Evolutionary conservation across 257 asterid genomes (phyloP), one percentile per base, ranked within the genome.

Genomic region (Plectranthus barbatus): DNA sequence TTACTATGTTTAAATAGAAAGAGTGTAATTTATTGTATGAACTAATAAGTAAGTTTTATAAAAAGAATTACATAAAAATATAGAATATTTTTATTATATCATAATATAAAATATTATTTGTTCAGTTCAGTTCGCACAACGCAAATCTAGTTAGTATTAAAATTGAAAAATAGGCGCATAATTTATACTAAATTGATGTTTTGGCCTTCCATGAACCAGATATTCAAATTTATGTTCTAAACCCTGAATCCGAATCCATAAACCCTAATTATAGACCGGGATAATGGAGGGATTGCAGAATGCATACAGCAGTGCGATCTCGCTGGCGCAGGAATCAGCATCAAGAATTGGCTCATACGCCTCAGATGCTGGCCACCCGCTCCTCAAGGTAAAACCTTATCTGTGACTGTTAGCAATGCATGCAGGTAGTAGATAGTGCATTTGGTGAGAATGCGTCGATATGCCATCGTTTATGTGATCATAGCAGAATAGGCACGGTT

Each of bases 271-370:
- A 5, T 20, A 18, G 37, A 12, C 9, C n/a, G n/a, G 6, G 17
- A 24, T 7, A 14, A 88, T 88, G 94, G 94, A 88, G 72, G 91
- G 77, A n/a, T 36, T 83, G 45, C 84, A 78, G 67, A 77, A 71
- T 20, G 73, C 77, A 6, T 79, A 74, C 58, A 77, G 72, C 19
- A 76, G 77, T 60, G 90, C 81, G 29, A 58, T 84, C 37, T 80
- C 86, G 1, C 71, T 74, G 41, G 88, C 82, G 19, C 70, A 68
- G 13, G 73, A 74, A 42, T 77, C 83, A 23, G 64, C 72, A 1
- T 71, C 78, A 29, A 78, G 64, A 33, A 72, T 76, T 51, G 66
- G 75, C 69, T 45, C 87, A 1, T 67, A 76, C 36, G 75, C 83
- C 44, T 56, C 71, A 69, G 19, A 61, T 76, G 69, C 18, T 86